These are phyloP conservation scores for Plasmodium berghei DNA, from an alignment of 169 alveolate genomes.

Conservation along the genomic window DNA sequence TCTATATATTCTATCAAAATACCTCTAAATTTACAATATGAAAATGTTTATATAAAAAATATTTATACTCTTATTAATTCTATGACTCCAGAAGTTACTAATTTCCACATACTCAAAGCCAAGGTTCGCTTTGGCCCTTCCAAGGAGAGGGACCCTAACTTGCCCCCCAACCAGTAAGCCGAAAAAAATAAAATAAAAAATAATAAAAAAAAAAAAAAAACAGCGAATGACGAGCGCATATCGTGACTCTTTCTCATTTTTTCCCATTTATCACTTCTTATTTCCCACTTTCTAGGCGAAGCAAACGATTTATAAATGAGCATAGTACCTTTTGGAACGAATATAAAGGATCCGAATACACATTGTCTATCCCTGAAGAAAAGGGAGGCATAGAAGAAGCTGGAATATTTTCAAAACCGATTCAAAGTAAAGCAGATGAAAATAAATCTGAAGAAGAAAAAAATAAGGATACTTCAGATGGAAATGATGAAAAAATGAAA, in stretches of 20 bases:
- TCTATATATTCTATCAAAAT: slow-evolving; percentile 35
- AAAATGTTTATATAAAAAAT: slow-evolving; percentile 55
- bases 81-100: not conserved
- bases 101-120: slow-evolving; percentile 24
- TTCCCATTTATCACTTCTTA: not conserved
- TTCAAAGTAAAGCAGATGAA: not conserved
- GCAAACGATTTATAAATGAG: slow-evolving; percentile 52
- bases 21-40: slow-evolving; percentile 36
- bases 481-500: not conserved
- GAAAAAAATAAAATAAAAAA: not conserved
- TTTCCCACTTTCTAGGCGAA: slow-evolving; percentile 13
- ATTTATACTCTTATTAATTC: slow-evolving; percentile 44
- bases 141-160: not conserved
- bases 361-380: not conserved
- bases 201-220: not conserved
- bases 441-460: not conserved
- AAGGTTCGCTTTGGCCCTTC: not conserved
- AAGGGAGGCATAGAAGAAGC: not conserved
- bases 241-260: too few relatives aligned
- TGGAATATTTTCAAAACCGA: not conserved
- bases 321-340: slow-evolving; percentile 76
- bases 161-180: not conserved
- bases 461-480: slow-evolving; percentile 5
- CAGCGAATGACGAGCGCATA: not conserved
- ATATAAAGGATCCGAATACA: slow-evolving; percentile 35